Base-by-base conservation (phyloP, 2,329 filamentous ascomycete species). In the Colletotrichum shisoi region DNA sequence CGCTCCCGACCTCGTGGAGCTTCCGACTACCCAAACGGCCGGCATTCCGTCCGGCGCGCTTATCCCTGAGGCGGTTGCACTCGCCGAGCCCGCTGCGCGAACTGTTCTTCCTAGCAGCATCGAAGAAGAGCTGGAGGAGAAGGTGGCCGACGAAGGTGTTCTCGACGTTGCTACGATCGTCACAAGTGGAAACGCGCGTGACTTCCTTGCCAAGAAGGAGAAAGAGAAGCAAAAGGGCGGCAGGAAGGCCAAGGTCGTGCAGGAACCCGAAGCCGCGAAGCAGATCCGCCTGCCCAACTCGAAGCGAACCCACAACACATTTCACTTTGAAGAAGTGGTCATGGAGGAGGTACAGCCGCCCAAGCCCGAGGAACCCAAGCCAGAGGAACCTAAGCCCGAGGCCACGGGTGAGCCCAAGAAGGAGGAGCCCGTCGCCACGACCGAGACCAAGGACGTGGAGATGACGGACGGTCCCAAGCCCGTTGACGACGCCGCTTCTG, bases 101-200 rank as follows among this genome's bases (percentile, higher is more conserved):
- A 66, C 72, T 60, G 59, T 67, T 15, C 68, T 72, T 31, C 68
- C 70, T 11, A 45, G 57, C 11, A 51, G 59, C 7, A 70, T 69
- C 4, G 67, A 67, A 3, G 72, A 72, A 6, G 81, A 79, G 9
- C 79, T 79, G 15, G 76, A 77, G 11, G 78, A 75, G 76, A 76
- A n/a, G 76, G 78, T 4, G 48, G 78, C 79, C 1, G 81, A 84
- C 2, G 85, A 88, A 1, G 92, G 92, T 27, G 91, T 94, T 9
- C 81, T 95, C 3, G 91, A 95, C 71, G 91, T 95, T 53, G 92
- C 92, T n/a, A 90, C 86, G 71, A 94, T 95, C 70, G 91, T 95
- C 42, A 91, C 91, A 1, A 91, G 88, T 71, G 92, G 92, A 39
- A 91, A 93, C 76, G 92, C 92, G 71, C 87, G 88, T 71, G 92